Conservation (phyloP, 768 basidiomycete species). For the Macrolepiota dolichaula region DNA sequence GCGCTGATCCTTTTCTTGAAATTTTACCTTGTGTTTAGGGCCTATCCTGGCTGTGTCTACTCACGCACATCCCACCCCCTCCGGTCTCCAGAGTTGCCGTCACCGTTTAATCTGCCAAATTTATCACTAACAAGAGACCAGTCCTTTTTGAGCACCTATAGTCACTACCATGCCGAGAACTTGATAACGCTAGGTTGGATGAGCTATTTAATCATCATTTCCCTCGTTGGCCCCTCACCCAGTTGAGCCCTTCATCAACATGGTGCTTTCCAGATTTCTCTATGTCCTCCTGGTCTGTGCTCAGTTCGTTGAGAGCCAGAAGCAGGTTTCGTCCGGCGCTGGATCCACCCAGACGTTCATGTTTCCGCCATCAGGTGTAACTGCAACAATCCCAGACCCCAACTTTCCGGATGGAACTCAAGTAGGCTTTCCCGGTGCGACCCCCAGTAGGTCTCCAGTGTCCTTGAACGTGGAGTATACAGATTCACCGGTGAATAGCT, state of each 20-base stretch:
- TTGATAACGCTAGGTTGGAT: background rate
- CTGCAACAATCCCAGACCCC: slow-evolving; percentile 31
- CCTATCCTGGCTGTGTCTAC: no score
- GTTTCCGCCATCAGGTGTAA: slow-evolving; percentile 39
- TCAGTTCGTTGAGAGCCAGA: slow-evolving; percentile 9
- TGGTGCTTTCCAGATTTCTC: background rate
- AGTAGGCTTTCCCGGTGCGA: slow-evolving; percentile 46
- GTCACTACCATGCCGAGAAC: no score
- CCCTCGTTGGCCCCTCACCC: background rate
- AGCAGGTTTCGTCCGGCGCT: slow-evolving; percentile 34
- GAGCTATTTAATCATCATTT: background rate
- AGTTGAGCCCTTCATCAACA: background rate
- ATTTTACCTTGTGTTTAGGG: background rate
- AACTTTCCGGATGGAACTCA: slow-evolving; percentile 39
- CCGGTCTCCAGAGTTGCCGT: background rate
- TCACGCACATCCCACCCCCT: background rate
- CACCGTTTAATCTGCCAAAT: background rate
- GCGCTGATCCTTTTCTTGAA: background rate
- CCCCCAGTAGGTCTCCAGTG: slow-evolving; percentile 34
- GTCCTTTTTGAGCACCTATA: background rate
- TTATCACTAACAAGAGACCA: background rate
- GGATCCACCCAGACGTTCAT: slow-evolving; percentile 37
- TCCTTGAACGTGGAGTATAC: background rate
- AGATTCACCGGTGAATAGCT: slow-evolving; percentile 21
- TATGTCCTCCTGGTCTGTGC: background rate